Base-by-base conservation (phyloP, 2,329 filamentous ascomycete species). In the Juglanconis juglandina region DNA sequence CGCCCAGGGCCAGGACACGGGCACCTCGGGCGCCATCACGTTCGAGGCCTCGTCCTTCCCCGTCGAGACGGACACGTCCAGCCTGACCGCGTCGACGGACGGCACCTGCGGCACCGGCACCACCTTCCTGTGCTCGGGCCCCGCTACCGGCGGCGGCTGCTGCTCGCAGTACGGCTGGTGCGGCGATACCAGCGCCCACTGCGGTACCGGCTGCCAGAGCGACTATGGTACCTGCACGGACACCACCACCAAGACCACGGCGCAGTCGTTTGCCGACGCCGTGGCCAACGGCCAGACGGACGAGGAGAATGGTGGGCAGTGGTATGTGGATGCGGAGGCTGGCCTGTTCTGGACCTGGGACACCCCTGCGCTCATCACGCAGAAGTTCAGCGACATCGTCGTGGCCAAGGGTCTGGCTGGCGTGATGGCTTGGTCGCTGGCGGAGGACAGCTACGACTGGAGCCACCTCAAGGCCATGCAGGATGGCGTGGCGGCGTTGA, bases 291-390 rank as follows among this genome's bases (percentile, higher is more conserved):
- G 77, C 14, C 65, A 73, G 46, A 73, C 79, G 0, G 76, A 83
- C 30, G 78, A 78, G 4, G 70, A 68, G 3, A 77, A 82, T 62
- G 79, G 81, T 0, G 83, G 80, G 2, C 81, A 82, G 69, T 85
- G 82, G 75, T 86, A 75, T 70, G 82, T 78, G 75, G 81, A 86
- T 62, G 37, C 70, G 0, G 63, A 68, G 2, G 74, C 75, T 30
- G 68, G 71, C 5, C 66, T 82, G 41, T 85, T 81, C 72, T 85
- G 81, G 82, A 79, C 79, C 1, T 85, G 79, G 79, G 83, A 85
- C 56, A 83, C 78, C 0, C 71, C 78, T 0, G 73, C 75, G n/a
- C 70, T 80, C 1, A 79, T 85, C 33, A 41, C 66, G 1, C 61
- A 70, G 49, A 85, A 85, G 71, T 79, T 83, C 51, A 63, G 72